Evolutionary conservation across 2,329 filamentous ascomycete genomes (phyloP), one percentile per base, ranked within the genome.

Genomic region (Xylariaceae sp.): DNA sequence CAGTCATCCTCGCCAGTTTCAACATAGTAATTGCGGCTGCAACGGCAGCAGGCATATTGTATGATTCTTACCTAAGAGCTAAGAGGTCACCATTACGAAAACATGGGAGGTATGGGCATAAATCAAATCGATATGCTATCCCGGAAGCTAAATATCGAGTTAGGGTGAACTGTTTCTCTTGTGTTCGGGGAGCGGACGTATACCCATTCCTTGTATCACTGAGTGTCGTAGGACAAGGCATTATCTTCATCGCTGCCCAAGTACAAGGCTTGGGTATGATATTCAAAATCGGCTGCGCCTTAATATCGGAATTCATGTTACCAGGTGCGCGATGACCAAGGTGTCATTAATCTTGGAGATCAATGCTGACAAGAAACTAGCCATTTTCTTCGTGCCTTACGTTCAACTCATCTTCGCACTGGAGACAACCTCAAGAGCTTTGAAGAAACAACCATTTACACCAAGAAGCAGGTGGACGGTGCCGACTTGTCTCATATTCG

Each of bases 371-470:
- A 68, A 56, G 67, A 40, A 25, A 14, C 27, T 45, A 85, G 84
- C 79, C 6, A 71, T 86, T 27, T 86, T 87, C 56, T 72, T 86
- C 42, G 75, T 81, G 7, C 83, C 83, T 21, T 85, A 76, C 50
- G 75, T 82, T 23, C 83, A 86, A 53, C 58, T 86, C 17, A 71
- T 85, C 14, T 86, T 87, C 54, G 80, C 78, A 12, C 51, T 83
- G 47, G 84, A 88, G 61, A 73, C 77, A 25, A 70, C 78, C 0
- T 56, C 79, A 14, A 72, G 83, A 53, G 75, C 78, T 10, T 61
- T 83, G 21, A 72, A 68, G 52, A 68, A 65, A 37, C 70, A 70
- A 37, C 74, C 80, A 2, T 86, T 86, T 53, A 72, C 76, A 4
- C 68, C 74, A 1, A 74, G 79, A 46, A 71, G 76, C 22, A 81